Base-by-base conservation (phyloP, 2,329 filamentous ascomycete genomes). In the Berkeleyomyces rouxiae region DNA sequence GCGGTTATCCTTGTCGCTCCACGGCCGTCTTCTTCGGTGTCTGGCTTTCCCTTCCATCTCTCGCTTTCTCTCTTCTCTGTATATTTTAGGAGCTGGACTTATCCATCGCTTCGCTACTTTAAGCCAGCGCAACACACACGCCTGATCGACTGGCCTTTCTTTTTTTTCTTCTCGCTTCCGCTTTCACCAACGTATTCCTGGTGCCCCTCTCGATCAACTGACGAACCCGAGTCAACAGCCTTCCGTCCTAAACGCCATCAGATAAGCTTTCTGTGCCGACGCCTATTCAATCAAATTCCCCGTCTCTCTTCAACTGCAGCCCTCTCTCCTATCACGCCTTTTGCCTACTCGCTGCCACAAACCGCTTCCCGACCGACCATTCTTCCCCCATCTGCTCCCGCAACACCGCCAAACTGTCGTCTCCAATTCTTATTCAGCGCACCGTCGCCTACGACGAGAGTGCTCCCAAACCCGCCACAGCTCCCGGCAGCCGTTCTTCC, bases 321-420 rank as follows among this genome's bases (percentile, higher is more conserved):
- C 7, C 11, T 39, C 33, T n/a, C 36, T n/a, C 13, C 51, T 55
- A 23, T 23, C 23, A 23, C 23, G 23, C 23, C 23, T 23, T 23
- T 23, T 23, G 23, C 23, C 23, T 23, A 23, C 46, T 51, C 53
- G 49, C 53, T 61, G 46, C 42, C 60, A 62, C 37, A 16, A 49
- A 58, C 46, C 11, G 40, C 10, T 11, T 11, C 31, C n/a, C 58
- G 39, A 23, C 31, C 43, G 23, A 23, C 9, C 63, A 44, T 55
- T 63, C 33, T 46, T 39, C 39, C 37, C 49, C 44, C 61, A 10
- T 46, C 46, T 13, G 33, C 44, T 51, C 67, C 68, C 71, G 67
- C 65, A 88, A 87, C 76, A 92, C 89, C 89, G 88, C 86, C 88
- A 95, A 95, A 79, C 85, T 95, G 89, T 92, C 90, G 85, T 88